Base-by-base conservation (phyloP, 805 yeast genomes). In the Tetrapisispora fleetii region DNA sequence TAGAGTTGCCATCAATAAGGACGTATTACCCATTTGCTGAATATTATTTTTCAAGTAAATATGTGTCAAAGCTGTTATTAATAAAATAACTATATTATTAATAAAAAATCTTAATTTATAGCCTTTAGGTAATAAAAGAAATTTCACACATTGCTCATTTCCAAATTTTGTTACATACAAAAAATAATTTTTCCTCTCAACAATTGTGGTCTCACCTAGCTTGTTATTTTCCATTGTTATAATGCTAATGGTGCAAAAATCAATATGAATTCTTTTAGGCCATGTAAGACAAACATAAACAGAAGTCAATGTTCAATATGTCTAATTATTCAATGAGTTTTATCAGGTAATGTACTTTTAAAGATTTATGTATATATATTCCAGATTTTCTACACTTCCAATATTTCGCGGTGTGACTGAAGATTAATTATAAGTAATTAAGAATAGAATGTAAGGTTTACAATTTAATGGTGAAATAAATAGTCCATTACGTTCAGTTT, bases 51-150 rank as follows among this genome's bases (percentile, higher is more conserved):
- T 16, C 8, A 30, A n/a, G 24, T 22, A 43, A 2, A n/a, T 5
- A 8, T 33, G 11, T n/a, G 19, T 14, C 9, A 37, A 37, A 17
- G 2, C 2, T 17, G 27, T 28, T 19, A 44, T 9, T 16, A 19
- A n/a, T 6, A 44, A 5, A 17, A 22, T 27, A 1, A 30, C 2
- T 6, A 33, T n/a, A 17, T 33, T 33, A 43, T 43, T 43, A 7
- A 43, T 43, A 18, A 43, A 2, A 6, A 35, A 11, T 36, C 11
- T 36, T 24, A 2, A 27, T 4, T 17, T 28, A 19, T 28, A 37
- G 4, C 14, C 18, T n/a, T 43, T 49, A 4, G 61, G 57, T 10
- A 48, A 40, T 4, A 56, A 37, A 11, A 53, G 40, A 41, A 56
- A 49, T 22, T 52, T 50, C 13, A 53, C 37, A 45, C 49, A 52